Evolutionary conservation across 257 asterid species (phyloP), one percentile per base, ranked within the genome.

Genomic region (Scutellaria baicalensis): DNA sequence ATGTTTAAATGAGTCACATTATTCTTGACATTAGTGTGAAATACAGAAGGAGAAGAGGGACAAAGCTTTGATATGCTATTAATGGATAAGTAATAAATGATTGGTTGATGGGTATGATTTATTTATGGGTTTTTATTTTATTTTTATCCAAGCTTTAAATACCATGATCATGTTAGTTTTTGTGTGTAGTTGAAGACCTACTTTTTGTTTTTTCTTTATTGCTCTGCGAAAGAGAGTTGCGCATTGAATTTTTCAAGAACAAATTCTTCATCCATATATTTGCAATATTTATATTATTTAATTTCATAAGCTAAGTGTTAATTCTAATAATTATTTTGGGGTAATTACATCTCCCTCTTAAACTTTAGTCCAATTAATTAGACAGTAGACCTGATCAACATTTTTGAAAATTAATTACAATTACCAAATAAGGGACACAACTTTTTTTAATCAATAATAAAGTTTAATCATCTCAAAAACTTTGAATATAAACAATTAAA

Each of bases 171-270:
- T 77, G 45, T 78, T 42, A 62, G 17, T 40, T 63, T 63, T 14
- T 44, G 31, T 39, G 74, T 27, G 72, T 75, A 45, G 88, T 81
- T 80, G 85, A 47, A 20, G 35, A 56, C 12, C 75, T 40, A n/a
- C 14, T 13, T 35, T 52, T 64, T 43, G 48, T 31, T 6, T 60
- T 45, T 45, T 13, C 6, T 54, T 23, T 45, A 17, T 60, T 69
- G 12, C 49, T 70, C 68, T 39, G 77, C 67, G 70, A 63, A 73
- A 49, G 40, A 69, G 76, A 75, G 73, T 58, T 62, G 57, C 50
- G 64, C 80, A 65, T 56, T 66, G 20, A 64, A 67, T 78, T 62
- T 59, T 72, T 78, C 76, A 67, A 84, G 33, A 1, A 27, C 33
- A 27, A 27, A 1, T 23, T 23, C 31, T 23, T 3, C 3, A 23